Percentiles rank a stretch among this genome's conserved stretches.
phyloP scores from a whole-genome alignment of 2,329 filamentous ascomycete species.

The Bipolaris victoriae region DNA sequence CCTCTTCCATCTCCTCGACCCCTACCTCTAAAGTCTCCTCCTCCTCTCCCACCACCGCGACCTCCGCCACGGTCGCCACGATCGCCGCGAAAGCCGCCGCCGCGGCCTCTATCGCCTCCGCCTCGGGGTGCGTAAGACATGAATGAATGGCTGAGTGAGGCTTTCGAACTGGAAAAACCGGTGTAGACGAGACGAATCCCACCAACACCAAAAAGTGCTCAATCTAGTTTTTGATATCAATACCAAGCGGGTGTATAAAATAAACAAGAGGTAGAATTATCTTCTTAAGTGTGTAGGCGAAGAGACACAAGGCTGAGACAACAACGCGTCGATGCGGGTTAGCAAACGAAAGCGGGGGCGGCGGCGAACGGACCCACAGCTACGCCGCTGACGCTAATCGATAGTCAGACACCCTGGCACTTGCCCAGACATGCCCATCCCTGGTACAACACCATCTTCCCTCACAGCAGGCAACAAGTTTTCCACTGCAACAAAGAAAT shows the following conservation, averaged over 20 bases:
- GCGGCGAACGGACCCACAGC: neutral
- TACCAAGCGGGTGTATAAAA: no score
- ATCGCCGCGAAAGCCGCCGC: conserved; percentile 2
- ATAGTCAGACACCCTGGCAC: neutral
- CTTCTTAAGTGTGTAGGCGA: neutral
- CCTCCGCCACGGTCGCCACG: conserved; percentile 2
- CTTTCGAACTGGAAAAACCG: conserved; percentile 3
- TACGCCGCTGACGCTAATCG: neutral
- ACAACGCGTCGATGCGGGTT: neutral
- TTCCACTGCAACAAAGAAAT: neutral
- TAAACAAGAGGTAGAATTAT: no score
- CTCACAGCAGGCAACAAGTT: neutral
- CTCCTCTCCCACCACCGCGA: conserved; percentile 9
- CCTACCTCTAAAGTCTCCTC: conserved; percentile 3
- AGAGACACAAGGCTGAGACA: conserved; percentile 1
- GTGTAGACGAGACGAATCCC: neutral
- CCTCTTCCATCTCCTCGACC: conserved; percentile 6
- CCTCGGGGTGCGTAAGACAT: conserved; percentile 14
- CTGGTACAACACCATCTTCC: neutral
- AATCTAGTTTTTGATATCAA: neutral
- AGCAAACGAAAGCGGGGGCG: conserved; percentile 9
- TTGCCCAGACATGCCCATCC: neutral
- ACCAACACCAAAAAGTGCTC: neutral
- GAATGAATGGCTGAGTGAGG: conserved; percentile 11
- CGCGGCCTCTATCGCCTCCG: conserved; percentile 11